Evolutionary conservation across 768 basidiomycete genomes (phyloP).

Genomic region (Boletus subparvulus): DNA sequence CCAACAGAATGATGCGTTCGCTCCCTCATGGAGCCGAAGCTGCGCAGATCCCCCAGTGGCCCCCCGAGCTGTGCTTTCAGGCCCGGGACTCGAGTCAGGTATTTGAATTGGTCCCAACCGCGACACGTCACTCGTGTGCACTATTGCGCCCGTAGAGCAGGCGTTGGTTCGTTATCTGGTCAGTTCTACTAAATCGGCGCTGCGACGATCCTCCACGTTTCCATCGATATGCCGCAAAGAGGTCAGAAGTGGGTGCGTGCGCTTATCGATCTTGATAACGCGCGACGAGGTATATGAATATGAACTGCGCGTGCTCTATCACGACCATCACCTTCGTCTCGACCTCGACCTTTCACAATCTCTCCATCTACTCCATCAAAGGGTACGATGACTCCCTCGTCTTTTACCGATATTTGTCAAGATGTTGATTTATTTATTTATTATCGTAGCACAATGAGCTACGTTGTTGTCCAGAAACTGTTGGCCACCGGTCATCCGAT

Average conservation of each 20-base stretch:
- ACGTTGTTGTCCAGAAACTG: conserved; percentile 4
- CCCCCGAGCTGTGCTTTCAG: too few species aligned
- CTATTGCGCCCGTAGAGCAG: not conserved
- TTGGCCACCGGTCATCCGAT: not conserved
- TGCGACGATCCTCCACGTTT: conserved; percentile 36
- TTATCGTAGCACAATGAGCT: conserved; percentile 4
- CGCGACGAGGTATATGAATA: not conserved
- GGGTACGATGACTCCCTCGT: too few species aligned
- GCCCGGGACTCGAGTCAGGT: not conserved
- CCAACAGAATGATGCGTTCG: too few species aligned
- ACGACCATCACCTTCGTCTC: conserved; percentile 55
- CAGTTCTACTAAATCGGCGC: not conserved
- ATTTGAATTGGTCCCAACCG: not conserved
- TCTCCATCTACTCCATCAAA: too few species aligned
- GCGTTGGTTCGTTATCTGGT: not conserved
- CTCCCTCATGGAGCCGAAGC: not conserved
- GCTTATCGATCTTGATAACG: not conserved
- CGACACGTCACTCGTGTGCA: not conserved
- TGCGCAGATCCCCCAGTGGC: too few species aligned
- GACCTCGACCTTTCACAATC: conserved; percentile 38
- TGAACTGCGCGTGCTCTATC: conserved; percentile 21
- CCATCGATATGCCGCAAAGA: too few species aligned
- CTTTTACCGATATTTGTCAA: too few species aligned
- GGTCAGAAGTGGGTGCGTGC: conserved; percentile 23
- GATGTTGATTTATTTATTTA: not conserved